A percentile compares a stretch with the other conserved stretches of the same genome.
Conservation (phyloP, 768 basidiomycete species). For the Lactarius deliciosus region DNA sequence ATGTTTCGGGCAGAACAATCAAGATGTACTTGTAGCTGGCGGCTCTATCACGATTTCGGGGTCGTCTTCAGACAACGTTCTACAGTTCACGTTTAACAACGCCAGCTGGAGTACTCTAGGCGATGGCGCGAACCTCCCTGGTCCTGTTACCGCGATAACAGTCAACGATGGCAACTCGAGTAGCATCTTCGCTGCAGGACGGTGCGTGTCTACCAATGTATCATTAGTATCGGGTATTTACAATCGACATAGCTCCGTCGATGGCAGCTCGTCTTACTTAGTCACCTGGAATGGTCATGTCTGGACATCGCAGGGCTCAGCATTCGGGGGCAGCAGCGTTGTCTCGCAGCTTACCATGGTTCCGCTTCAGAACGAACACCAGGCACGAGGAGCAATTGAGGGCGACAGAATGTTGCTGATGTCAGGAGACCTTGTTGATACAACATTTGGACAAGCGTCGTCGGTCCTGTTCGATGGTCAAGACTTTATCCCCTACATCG, state of each 20-base stretch:
- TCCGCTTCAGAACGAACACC: constrained; percentile 77
- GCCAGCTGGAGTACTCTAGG: constrained; percentile 74
- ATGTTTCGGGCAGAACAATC: constrained; percentile 49
- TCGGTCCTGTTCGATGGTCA: constrained; percentile 87
- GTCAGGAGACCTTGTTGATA: constrained; percentile 71
- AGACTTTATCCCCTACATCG: constrained; percentile 77
- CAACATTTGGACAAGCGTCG: constrained; percentile 75
- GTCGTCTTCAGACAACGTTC: constrained; percentile 68
- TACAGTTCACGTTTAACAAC: constrained; percentile 68
- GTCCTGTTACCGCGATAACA: constrained; percentile 86
- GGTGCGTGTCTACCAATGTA: constrained; percentile 46
- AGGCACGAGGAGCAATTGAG: constrained; percentile 68
- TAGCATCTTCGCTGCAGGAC: constrained; percentile 90
- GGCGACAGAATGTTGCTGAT: constrained; percentile 87
- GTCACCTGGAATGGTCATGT: constrained; percentile 79
- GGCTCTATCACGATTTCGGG: constrained; percentile 73
- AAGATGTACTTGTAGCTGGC: constrained; percentile 71
- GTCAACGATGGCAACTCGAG: constrained; percentile 77
- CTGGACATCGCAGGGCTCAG: constrained; percentile 70
- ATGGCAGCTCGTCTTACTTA: constrained; percentile 68
- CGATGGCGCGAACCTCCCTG: constrained; percentile 61
- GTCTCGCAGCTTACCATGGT: constrained; percentile 89
- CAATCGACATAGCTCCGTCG: constrained; percentile 43
- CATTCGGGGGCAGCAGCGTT: constrained; percentile 54
- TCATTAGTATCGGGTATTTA: neutral